A percentile compares a stretch with the other conserved stretches of the same genome.
These are phyloP conservation scores for Ceratobasidium sp. DNA, from an alignment of 1,284 basidiomycete species.

Conservation along the genomic window DNA sequence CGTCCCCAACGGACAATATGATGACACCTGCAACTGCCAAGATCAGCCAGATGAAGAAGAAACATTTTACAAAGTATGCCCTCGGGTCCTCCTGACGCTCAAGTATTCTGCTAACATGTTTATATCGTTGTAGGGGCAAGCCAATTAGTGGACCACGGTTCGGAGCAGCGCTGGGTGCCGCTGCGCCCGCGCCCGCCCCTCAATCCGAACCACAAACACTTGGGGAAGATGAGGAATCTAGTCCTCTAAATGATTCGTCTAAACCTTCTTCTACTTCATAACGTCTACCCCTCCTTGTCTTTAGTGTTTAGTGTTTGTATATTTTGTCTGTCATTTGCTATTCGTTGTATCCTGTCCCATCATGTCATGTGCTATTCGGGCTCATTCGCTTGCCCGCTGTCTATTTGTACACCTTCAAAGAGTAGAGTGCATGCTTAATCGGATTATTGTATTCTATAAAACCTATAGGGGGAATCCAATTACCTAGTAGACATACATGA, in stretches of 20 bases:
- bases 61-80: constrained; percentile 88
- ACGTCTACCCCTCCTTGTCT: background rate
- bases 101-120: background rate
- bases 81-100: no score
- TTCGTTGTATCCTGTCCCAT: constrained; percentile 17
- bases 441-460: constrained; percentile 26
- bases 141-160: constrained; percentile 39
- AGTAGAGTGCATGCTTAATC: constrained; percentile 42
- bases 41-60: constrained; percentile 88
- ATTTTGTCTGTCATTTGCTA: constrained; percentile 11
- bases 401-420: constrained; percentile 33
- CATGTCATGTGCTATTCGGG: constrained; percentile 27
- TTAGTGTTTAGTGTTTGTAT: background rate
- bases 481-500: constrained; percentile 22
- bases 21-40: constrained; percentile 93
- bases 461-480: background rate
- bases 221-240: constrained; percentile 21
- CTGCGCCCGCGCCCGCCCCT: constrained; percentile 8
- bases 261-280: constrained; percentile 4
- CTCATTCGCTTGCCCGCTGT: constrained; percentile 11
- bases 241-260: constrained; percentile 8
- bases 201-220: constrained; percentile 25
- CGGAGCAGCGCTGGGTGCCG: constrained; percentile 22
- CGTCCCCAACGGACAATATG: constrained; percentile 93
- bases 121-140: constrained; percentile 37